phyloP scores from a whole-genome alignment of 305 asterid genomes.

The Vinca major region DNA sequence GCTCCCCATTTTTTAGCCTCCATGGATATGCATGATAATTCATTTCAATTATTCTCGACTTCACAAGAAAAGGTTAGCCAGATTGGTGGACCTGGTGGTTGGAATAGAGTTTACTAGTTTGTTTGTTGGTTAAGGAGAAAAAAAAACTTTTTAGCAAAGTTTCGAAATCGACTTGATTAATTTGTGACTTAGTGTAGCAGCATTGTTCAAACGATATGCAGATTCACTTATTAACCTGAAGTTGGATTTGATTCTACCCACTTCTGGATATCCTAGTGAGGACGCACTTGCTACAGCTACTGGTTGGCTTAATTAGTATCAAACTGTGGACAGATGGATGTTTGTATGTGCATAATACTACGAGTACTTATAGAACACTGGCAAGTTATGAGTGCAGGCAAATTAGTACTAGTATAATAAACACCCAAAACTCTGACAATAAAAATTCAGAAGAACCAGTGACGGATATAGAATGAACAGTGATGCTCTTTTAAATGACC shows the following conservation, averaged over 20 bases:
- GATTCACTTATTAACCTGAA: not conserved
- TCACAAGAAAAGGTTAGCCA: not conserved
- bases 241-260: not conserved
- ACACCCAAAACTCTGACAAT: not conserved
- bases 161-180: not conserved
- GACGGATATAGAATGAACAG: not conserved
- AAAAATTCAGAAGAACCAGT: not conserved
- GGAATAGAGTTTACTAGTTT: no score
- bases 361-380: not conserved
- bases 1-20: not conserved
- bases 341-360: not conserved
- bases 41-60: not conserved
- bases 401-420: not conserved
- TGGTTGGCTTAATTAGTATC: not conserved
- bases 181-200: not conserved
- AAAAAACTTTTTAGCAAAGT: not conserved
- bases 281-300: not conserved
- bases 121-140: no score
- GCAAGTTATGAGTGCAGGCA: not conserved
- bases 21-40: not conserved
- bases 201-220: not conserved
- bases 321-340: not conserved
- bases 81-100: no score
- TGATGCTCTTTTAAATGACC: not conserved
- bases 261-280: not conserved